Percentiles rank a stretch among this genome's conserved stretches.
phyloP scores from a whole-genome alignment of 192 early-diverging fungal species.

The Coemansia sp. region DNA sequence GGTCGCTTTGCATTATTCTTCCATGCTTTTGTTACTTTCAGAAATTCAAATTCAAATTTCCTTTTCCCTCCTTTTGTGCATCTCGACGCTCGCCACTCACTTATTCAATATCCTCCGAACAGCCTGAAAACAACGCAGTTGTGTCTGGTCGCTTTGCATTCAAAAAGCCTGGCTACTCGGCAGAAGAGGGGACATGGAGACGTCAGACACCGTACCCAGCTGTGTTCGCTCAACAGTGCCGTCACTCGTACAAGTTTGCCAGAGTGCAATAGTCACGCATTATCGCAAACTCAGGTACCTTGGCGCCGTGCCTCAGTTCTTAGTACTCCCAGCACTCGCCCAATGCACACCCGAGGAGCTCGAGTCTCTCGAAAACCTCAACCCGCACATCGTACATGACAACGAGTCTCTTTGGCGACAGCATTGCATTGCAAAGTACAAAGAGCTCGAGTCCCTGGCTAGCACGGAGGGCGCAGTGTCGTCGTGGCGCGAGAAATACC shows the following conservation, averaged over 20 bases:
- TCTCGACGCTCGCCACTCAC: too few relatives aligned
- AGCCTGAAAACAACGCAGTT: too few relatives aligned
- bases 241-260: slow-evolving; percentile 41
- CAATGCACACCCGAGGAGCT: slow-evolving; percentile 45
- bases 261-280: slow-evolving; percentile 13
- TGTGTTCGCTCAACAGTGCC: slow-evolving; percentile 32
- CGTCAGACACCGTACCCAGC: too few relatives aligned
- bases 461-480: not conserved
- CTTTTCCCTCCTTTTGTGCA: not conserved
- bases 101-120: too few relatives aligned
- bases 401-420: slow-evolving; percentile 39
- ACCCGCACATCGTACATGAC: slow-evolving; percentile 38
- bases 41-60: not conserved
- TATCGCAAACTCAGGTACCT: slow-evolving; percentile 19
- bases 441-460: not conserved
- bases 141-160: too few relatives aligned
- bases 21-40: not conserved
- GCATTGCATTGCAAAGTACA: slow-evolving; percentile 19
- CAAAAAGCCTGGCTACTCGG: too few relatives aligned
- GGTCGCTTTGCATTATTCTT: not conserved
- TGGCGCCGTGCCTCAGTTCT: slow-evolving; percentile 30
- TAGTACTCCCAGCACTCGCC: slow-evolving; percentile 22
- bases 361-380: slow-evolving; percentile 30
- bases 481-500: slow-evolving; percentile 36
- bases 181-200: too few relatives aligned